Evolutionary conservation across 768 basidiomycete genomes (phyloP).

Genomic region (Leccinellum albellum): DNA sequence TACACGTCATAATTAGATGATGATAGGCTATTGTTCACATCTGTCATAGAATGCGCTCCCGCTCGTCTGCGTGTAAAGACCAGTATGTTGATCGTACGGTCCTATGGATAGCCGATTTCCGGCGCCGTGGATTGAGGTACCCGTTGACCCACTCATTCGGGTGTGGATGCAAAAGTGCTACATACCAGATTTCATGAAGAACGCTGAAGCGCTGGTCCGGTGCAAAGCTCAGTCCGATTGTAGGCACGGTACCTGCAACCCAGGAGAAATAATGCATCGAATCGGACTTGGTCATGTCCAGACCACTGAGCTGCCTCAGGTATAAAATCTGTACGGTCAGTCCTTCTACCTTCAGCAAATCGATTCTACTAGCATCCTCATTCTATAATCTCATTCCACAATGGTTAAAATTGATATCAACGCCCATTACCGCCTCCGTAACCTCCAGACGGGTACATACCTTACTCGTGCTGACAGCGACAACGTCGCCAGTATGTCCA

Average conservation of each 20-base stretch:
- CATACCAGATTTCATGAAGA: neutral
- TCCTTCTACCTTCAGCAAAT: neutral
- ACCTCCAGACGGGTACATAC: neutral
- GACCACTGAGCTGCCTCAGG: neutral
- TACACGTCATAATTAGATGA: neutral
- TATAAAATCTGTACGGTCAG: neutral
- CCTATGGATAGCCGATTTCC: neutral
- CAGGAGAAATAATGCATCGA: neutral
- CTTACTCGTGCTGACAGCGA: neutral
- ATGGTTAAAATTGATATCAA: neutral
- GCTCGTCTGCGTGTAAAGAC: neutral
- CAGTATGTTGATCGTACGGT: neutral
- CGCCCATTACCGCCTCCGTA: neutral
- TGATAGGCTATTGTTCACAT: neutral
- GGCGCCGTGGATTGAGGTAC: neutral
- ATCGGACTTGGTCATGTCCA: neutral
- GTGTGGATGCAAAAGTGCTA: neutral
- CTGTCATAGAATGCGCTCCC: neutral
- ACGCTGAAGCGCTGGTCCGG: neutral
- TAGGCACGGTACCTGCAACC: neutral
- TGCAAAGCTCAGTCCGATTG: neutral
- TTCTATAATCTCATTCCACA: neutral
- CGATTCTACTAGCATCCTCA: neutral
- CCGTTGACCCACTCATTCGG: neutral
- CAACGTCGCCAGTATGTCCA: neutral